Percentiles rank a stretch among this genome's conserved stretches.
Evolutionary conservation across 2,329 filamentous ascomycete genomes (phyloP).

Genomic region (Dryadomyces sulphureus): DNA sequence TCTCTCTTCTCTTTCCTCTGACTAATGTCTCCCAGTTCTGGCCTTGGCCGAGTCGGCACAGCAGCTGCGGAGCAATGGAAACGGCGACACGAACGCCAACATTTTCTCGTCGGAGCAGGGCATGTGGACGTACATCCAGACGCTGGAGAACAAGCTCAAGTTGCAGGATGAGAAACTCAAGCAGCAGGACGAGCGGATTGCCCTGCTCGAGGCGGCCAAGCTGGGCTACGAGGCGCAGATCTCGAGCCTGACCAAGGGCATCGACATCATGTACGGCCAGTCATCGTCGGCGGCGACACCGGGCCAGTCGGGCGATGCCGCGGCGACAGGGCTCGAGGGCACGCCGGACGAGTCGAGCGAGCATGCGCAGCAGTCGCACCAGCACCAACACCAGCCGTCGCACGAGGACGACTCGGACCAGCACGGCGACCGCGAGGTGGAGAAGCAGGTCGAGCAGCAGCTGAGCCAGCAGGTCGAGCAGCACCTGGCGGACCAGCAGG

Average conservation of each 20-base stretch:
- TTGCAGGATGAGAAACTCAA: conserved; percentile 27
- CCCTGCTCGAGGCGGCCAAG: conserved; percentile 24
- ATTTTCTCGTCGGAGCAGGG: conserved; percentile 50
- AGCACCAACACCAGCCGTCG: background rate
- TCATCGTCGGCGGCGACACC: background rate
- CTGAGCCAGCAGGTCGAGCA: background rate
- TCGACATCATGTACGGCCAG: conserved; percentile 14
- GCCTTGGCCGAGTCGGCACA: background rate
- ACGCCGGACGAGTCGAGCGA: background rate
- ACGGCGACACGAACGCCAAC: conserved; percentile 48
- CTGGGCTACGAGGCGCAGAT: conserved; percentile 22
- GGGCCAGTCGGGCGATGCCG: background rate
- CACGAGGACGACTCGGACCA: background rate
- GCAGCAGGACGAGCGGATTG: conserved; percentile 13
- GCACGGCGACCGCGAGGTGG: background rate
- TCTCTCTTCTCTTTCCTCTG: background rate
- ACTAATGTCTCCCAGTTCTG: background rate
- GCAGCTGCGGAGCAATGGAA: conserved; percentile 20
- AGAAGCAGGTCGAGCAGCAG: background rate
- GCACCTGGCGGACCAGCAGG: background rate
- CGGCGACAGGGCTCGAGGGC: background rate
- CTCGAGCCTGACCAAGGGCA: conserved; percentile 19
- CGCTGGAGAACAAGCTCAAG: conserved; percentile 46
- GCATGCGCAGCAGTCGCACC: background rate
- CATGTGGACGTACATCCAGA: conserved; percentile 59